Conservation (phyloP, 306 rosid species). For the Malus fusca region DNA sequence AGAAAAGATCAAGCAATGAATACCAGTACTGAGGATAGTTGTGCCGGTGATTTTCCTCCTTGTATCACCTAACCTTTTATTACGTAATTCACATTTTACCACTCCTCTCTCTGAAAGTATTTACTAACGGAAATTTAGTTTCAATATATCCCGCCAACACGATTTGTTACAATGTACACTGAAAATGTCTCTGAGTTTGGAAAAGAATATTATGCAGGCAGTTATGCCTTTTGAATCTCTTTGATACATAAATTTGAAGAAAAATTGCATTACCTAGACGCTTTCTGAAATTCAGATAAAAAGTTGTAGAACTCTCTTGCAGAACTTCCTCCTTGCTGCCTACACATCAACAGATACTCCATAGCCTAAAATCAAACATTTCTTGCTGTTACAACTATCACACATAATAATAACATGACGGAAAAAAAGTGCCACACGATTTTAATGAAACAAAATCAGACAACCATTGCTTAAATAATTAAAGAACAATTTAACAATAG, state of each 20-base stretch:
- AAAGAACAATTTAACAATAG: background rate
- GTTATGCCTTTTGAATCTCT: background rate
- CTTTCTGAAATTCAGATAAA: conserved; percentile 78
- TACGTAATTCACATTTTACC: background rate
- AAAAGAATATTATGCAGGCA: background rate
- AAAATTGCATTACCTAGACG: conserved; percentile 53
- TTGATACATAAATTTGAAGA: background rate
- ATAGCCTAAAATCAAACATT: conserved; percentile 49
- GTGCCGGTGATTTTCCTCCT: background rate
- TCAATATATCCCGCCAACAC: too few relatives aligned
- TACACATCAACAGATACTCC: conserved; percentile 69
- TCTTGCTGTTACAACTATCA: background rate
- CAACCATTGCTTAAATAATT: background rate
- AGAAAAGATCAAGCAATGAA: background rate
- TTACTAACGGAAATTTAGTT: background rate
- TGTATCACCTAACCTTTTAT: background rate
- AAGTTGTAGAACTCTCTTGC: conserved; percentile 48
- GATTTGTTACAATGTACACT: background rate
- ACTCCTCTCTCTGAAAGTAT: background rate
- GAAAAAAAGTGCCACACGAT: background rate
- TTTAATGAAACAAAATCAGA: background rate
- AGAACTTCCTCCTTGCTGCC: conserved; percentile 64
- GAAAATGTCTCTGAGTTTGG: background rate
- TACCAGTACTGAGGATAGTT: background rate
- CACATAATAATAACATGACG: background rate